Conservation (phyloP, 176 grass and related monocot genomes). For the Elaeis guineensis region DNA sequence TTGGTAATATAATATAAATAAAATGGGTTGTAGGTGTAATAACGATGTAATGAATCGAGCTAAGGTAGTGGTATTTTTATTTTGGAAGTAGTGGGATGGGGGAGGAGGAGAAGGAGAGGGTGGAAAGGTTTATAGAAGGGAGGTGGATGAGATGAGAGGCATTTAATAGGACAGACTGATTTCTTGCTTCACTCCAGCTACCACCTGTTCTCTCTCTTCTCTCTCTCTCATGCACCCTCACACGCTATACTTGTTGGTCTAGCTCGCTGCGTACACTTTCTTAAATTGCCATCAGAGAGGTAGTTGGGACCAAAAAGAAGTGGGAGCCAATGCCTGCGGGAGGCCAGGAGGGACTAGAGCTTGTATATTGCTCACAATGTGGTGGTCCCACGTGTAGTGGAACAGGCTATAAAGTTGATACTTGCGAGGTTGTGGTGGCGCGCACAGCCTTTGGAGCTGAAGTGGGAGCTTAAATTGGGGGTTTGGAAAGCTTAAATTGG, state of each 20-base stretch:
- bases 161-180: constrained; percentile 28
- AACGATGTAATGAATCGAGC: neutral
- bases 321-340: no score
- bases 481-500: constrained; percentile 16
- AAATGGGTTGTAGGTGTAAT: constrained; percentile 17
- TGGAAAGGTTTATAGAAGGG: constrained; percentile 33
- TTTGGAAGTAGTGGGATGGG: neutral
- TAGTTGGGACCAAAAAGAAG: no score
- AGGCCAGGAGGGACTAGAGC: no score
- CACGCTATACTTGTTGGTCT: no score
- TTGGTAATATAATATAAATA: constrained; percentile 3
- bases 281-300: no score
- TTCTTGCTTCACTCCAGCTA: constrained; percentile 4
- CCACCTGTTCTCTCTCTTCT: neutral
- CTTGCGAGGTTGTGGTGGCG: no score
- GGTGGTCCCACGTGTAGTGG: no score
- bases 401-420: no score
- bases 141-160: constrained; percentile 34
- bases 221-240: neutral
- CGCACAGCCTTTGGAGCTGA: no score
- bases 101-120: neutral
- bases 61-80: neutral
- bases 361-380: no score
- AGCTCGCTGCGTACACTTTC: no score
- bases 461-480: neutral